Evolutionary conservation across 208 protist genomes (phyloP), one percentile per base, ranked within the genome.

Genomic region (Leishmania aethiopica): DNA sequence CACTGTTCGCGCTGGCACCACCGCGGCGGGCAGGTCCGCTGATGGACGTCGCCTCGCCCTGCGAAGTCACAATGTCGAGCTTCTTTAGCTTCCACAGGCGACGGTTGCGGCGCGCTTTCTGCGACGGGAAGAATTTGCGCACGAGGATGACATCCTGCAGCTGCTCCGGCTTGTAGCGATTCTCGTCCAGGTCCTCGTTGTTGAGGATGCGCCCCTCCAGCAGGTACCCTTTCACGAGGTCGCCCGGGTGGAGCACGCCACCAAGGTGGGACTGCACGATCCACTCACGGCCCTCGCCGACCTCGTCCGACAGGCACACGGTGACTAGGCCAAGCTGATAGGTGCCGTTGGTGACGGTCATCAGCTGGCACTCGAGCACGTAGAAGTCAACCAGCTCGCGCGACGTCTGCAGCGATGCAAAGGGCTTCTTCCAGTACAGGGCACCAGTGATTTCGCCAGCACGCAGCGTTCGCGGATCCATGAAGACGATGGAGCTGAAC

Each of bases 401-500:
- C 19, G 93, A 93, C 17, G 91, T 96, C 79, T 94, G 84, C 10
- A 99, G 66, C 0, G 96, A 69, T 19, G 77, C 19, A 82, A 99
- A 99, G 22, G 98, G 98, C 59, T 93, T 91, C 86, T 96, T 98
- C 97, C 98, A 99, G 86, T 98, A 99, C 22, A 94, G 80, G 0
- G 88, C 81, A 35, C 95, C 86, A 17, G 89, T 93, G 45, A 99
- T 94, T 84, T 99, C 99, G 35, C 88, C 92, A 3, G 89, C 93
- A 78, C 98, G 92, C 28, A 99, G 92, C 25, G 98, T 99, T 73
- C 89, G 88, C 5, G 98, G 98, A 90, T 99, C 99, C 37, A 99
- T 89, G 57, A 99, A 94, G 37, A 99, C 97, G 73, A 99, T 95
- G 45, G 92, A 93, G 82, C 90, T 98, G 79, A 97, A 98, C 37